Conservation (phyloP, 306 rosid species). For the Vachellia pachyceras region DNA sequence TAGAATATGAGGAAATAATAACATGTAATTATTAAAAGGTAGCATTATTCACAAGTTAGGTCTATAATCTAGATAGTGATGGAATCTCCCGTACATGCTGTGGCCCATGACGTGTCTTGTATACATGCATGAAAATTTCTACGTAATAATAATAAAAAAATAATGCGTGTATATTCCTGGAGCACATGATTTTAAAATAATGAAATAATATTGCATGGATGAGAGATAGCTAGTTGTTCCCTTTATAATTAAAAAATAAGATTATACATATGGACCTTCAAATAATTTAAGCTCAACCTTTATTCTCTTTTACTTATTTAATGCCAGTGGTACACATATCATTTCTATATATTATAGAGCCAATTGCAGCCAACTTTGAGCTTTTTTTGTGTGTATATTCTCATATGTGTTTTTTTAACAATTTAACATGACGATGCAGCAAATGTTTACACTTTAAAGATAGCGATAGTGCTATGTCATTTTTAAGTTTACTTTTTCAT, state of each 20-base stretch:
- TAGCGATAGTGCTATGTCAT: neutral
- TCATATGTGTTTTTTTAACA: too few relatives aligned
- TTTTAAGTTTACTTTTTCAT: too few relatives aligned
- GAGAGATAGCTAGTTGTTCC: neutral
- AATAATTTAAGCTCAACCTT: slow-evolving; percentile 22
- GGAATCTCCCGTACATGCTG: neutral
- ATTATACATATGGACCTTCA: neutral
- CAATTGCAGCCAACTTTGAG: neutral
- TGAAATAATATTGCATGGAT: neutral
- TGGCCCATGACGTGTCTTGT: neutral
- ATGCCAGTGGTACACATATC: neutral
- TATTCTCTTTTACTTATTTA: neutral
- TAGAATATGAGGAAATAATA: too few relatives aligned
- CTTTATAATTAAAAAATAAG: neutral
- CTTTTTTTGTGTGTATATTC: too few relatives aligned
- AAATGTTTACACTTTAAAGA: neutral
- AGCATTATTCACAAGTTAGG: neutral
- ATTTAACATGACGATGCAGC: too few relatives aligned
- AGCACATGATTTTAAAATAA: slow-evolving; percentile 6
- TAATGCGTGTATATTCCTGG: slow-evolving; percentile 21
- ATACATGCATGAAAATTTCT: slow-evolving; percentile 25
- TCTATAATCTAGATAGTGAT: neutral
- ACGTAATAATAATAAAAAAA: slow-evolving; percentile 16
- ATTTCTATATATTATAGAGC: neutral
- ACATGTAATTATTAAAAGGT: neutral